A percentile compares a stretch with the other conserved stretches of the same genome.
Conservation (phyloP, 805 yeast species). For the Yarrowia sp. region DNA sequence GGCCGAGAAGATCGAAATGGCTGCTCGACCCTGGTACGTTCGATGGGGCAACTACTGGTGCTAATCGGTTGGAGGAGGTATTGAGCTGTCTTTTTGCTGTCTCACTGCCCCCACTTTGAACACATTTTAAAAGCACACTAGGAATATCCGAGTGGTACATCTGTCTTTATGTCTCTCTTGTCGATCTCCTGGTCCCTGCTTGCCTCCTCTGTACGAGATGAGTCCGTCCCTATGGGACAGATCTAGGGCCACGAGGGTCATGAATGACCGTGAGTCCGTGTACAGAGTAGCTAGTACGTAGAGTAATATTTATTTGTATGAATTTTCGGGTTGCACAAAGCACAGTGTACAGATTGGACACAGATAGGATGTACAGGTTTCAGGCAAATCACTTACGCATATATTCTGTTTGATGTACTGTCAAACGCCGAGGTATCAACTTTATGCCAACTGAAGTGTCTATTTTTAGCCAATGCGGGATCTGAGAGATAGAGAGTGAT, state of each 20-base stretch:
- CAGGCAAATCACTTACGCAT: too few species aligned
- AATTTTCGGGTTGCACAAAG: background rate
- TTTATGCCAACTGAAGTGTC: too few species aligned
- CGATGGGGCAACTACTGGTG: conserved; percentile 48
- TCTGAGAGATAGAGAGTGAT: too few species aligned
- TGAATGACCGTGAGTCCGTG: conserved; percentile 14
- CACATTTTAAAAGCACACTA: background rate
- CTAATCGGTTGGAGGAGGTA: conserved; percentile 31
- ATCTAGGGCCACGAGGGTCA: background rate
- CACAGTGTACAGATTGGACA: too few species aligned
- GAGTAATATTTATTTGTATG: conserved; percentile 9
- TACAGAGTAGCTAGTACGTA: background rate
- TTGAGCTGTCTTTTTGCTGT: background rate
- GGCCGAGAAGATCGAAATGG: conserved; percentile 46
- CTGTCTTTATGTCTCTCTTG: background rate
- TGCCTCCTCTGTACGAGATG: background rate
- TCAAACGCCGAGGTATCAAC: too few species aligned
- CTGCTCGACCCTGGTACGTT: conserved; percentile 48
- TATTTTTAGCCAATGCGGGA: too few species aligned
- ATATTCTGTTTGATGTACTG: too few species aligned
- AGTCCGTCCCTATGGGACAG: conserved; percentile 8
- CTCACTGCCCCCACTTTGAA: background rate
- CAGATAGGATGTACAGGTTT: too few species aligned
- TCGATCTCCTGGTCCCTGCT: background rate
- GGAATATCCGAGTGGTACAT: background rate